phyloP scores from a whole-genome alignment of 768 basidiomycete genomes.

The Steccherinum ochraceum region DNA sequence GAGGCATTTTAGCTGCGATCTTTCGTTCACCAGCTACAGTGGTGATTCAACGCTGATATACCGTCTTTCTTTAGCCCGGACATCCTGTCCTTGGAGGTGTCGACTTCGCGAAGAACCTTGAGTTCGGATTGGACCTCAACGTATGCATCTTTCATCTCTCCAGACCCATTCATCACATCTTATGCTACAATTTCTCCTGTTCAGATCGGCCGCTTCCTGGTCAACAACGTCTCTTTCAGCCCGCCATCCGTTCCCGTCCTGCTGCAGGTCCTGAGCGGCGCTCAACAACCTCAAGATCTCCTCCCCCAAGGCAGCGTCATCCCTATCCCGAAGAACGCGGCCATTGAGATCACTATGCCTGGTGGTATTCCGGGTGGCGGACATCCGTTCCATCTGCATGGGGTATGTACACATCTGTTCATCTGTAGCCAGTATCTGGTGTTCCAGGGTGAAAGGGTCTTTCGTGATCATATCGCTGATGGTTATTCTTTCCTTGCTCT shows the following conservation, averaged over 20 bases:
- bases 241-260: slow-evolving; percentile 38
- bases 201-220: background rate
- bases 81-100: slow-evolving; percentile 13
- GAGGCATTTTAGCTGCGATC: no score
- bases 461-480: no score
- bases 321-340: slow-evolving; percentile 35
- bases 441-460: no score
- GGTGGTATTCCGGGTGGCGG: slow-evolving; percentile 32
- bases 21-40: no score
- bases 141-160: no score
- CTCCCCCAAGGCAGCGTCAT: slow-evolving; percentile 37
- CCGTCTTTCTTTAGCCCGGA: slow-evolving; percentile 10
- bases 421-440: no score
- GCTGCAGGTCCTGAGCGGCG: slow-evolving; percentile 39
- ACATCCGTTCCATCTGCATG: slow-evolving; percentile 38
- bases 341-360: slow-evolving; percentile 42
- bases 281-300: slow-evolving; percentile 26
- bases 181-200: background rate
- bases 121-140: slow-evolving; percentile 13
- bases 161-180: no score
- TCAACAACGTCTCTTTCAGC: slow-evolving; percentile 10
- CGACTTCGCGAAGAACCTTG: slow-evolving; percentile 12
- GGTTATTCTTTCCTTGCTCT: slow-evolving; percentile 1
- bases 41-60: background rate
- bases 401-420: slow-evolving; percentile 31